These are phyloP conservation scores for Diddensiella santjacobensis DNA, from an alignment of 805 yeast species.

Conservation along the genomic window DNA sequence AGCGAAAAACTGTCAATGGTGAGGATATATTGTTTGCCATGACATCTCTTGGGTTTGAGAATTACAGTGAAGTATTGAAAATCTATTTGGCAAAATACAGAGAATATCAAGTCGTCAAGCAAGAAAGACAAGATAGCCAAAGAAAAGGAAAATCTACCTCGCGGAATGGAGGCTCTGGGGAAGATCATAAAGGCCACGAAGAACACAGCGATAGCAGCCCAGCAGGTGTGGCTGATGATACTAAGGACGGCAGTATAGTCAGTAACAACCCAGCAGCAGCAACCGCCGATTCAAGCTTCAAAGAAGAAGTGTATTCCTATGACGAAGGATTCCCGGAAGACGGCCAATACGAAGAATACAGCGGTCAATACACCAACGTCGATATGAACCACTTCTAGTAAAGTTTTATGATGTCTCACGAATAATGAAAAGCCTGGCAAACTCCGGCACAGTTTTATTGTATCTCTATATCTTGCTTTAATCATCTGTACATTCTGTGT, in stretches of 20 bases:
- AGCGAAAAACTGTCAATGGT: conserved; percentile 67
- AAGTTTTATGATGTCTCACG: conserved; percentile 3
- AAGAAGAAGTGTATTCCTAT: conserved; percentile 6
- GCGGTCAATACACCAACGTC: conserved; percentile 29
- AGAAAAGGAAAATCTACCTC: not conserved
- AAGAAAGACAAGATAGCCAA: conserved; percentile 14
- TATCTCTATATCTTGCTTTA: not conserved
- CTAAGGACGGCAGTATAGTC: conserved; percentile 9
- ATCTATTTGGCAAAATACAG: conserved; percentile 66
- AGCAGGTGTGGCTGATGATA: conserved; percentile 9
- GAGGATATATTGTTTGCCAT: conserved; percentile 64
- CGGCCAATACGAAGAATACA: conserved; percentile 28
- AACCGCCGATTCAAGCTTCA: not conserved
- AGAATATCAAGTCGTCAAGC: conserved; percentile 34
- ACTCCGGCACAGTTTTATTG: too few species aligned
- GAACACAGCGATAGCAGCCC: conserved; percentile 1
- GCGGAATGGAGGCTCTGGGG: conserved; percentile 7
- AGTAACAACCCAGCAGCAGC: not conserved
- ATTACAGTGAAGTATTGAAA: conserved; percentile 64
- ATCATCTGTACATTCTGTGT: conserved; percentile 1
- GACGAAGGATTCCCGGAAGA: conserved; percentile 15
- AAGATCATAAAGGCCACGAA: conserved; percentile 14
- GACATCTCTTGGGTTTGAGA: conserved; percentile 64
- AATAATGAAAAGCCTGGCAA: conserved; percentile 6
- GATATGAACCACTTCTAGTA: conserved; percentile 20